These are phyloP conservation scores for Beauveria sp. DNA, from an alignment of 2,329 filamentous ascomycete species.

Conservation along the genomic window DNA sequence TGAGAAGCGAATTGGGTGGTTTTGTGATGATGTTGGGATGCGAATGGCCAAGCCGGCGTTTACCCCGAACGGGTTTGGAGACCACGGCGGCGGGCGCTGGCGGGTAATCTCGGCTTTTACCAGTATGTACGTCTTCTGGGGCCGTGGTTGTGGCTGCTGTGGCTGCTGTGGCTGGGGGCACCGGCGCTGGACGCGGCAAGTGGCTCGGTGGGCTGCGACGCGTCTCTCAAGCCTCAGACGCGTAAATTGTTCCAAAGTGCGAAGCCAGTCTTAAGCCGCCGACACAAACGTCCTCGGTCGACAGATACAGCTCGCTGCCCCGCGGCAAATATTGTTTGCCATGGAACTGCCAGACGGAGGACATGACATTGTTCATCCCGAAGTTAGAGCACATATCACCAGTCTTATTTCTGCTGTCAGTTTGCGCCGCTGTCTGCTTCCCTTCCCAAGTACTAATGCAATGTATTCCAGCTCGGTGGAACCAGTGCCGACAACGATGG, in stretches of 20 bases:
- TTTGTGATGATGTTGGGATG: slow-evolving; percentile 9
- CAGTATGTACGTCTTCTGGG: neutral
- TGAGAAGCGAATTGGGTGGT: slow-evolving; percentile 10
- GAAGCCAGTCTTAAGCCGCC: slow-evolving; percentile 1
- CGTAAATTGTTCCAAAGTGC: slow-evolving; percentile 12
- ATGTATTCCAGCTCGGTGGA: slow-evolving; percentile 63
- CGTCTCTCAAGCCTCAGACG: slow-evolving; percentile 10
- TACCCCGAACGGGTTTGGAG: neutral
- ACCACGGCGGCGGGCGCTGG: slow-evolving; percentile 14
- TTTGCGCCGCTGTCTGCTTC: slow-evolving; percentile 17
- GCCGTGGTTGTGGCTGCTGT: neutral
- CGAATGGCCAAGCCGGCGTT: neutral
- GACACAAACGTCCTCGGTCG: neutral
- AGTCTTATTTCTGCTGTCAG: slow-evolving; percentile 87
- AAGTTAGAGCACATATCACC: slow-evolving; percentile 88
- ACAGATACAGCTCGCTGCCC: neutral
- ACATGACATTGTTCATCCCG: slow-evolving; percentile 69
- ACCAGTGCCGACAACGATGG: slow-evolving; percentile 71
- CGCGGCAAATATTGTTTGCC: slow-evolving; percentile 9
- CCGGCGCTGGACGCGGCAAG: no score
- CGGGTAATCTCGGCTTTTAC: slow-evolving; percentile 38
- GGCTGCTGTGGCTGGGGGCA: no score
- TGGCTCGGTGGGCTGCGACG: slow-evolving; percentile 8
- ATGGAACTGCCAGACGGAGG: slow-evolving; percentile 49
- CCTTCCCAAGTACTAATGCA: slow-evolving; percentile 12